phyloP scores from a whole-genome alignment of 2,329 filamentous ascomycete genomes.

The Hirsutella rhossiliensis region DNA sequence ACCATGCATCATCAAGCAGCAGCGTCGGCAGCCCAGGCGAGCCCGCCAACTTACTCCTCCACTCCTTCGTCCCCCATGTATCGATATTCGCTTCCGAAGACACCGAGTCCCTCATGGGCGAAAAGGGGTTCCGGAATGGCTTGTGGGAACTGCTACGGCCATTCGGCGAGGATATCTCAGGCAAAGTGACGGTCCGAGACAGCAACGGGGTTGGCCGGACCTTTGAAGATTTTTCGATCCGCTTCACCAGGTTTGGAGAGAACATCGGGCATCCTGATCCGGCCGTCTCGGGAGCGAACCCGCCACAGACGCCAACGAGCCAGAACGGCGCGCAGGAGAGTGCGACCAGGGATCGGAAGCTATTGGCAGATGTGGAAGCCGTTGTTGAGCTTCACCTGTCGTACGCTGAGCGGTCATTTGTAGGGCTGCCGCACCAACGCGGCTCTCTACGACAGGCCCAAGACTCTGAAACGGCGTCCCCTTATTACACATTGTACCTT shows the following conservation, averaged over 20 bases:
- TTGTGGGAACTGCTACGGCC: conserved; percentile 78
- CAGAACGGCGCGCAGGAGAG: conserved; percentile 15
- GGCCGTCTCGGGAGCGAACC: conserved; percentile 15
- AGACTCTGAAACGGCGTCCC: conserved; percentile 47
- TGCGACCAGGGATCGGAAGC: conserved; percentile 16
- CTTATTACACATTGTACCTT: conserved; percentile 78
- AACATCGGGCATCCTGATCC: conserved; percentile 39
- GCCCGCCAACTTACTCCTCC: conserved; percentile 57
- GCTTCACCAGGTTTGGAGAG: conserved; percentile 64
- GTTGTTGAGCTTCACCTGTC: conserved; percentile 69
- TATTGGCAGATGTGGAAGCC: conserved; percentile 59
- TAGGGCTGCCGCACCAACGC: conserved; percentile 21
- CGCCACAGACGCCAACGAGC: conserved; percentile 25
- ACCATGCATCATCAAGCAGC: conserved; percentile 30
- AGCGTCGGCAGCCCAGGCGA: conserved; percentile 36
- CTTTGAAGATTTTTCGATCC: conserved; percentile 83
- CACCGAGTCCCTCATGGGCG: conserved; percentile 64
- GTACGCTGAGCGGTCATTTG: conserved; percentile 54
- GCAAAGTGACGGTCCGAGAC: conserved; percentile 83
- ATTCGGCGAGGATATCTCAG: conserved; percentile 78
- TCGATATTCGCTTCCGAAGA: conserved; percentile 79
- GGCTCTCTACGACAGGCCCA: conserved; percentile 26
- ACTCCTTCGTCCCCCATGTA: conserved; percentile 80
- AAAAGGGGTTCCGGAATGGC: conserved; percentile 76
- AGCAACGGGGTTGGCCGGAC: conserved; percentile 72